These are phyloP conservation scores for Pseudonitzschia delicatissima DNA, from an alignment of 108 stramenopile genomes.

Conservation along the genomic window DNA sequence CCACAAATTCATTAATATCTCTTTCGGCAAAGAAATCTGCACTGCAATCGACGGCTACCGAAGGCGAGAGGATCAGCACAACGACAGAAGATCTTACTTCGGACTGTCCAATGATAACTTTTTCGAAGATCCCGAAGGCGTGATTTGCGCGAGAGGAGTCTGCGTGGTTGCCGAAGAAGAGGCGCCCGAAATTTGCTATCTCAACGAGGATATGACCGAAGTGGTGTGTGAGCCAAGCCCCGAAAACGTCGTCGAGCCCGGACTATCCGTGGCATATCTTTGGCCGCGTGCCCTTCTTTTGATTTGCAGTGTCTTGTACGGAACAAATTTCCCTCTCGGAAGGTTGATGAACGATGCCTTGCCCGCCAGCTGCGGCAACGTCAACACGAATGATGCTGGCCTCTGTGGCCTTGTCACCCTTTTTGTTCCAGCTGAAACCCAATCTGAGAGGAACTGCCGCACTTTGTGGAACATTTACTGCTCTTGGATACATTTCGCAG, in stretches of 20 bases:
- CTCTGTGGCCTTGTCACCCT: constrained; percentile 56
- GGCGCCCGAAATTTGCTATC: constrained; percentile 10
- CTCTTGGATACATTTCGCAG: constrained; percentile 62
- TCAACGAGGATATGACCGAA: neutral
- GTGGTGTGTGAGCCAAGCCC: constrained; percentile 4
- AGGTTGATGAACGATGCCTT: constrained; percentile 65
- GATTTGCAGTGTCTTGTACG: constrained; percentile 37
- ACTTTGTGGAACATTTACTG: constrained; percentile 53
- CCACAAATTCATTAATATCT: neutral
- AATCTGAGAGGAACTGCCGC: constrained; percentile 31
- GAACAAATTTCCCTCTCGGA: constrained; percentile 71
- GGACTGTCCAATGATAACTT: neutral
- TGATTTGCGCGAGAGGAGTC: constrained; percentile 8
- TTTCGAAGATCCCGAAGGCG: neutral
- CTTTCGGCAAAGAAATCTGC: neutral
- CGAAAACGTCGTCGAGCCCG: neutral
- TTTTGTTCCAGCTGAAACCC: constrained; percentile 42
- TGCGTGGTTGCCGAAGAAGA: neutral
- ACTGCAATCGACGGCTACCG: neutral
- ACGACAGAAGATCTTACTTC: neutral
- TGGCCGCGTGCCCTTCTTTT: neutral
- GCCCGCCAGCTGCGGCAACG: constrained; percentile 55
- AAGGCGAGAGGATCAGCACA: neutral
- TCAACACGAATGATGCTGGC: constrained; percentile 56
- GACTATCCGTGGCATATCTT: neutral